Base-by-base conservation (phyloP, 768 basidiomycete genomes). In the Tylopilus intermedius region DNA sequence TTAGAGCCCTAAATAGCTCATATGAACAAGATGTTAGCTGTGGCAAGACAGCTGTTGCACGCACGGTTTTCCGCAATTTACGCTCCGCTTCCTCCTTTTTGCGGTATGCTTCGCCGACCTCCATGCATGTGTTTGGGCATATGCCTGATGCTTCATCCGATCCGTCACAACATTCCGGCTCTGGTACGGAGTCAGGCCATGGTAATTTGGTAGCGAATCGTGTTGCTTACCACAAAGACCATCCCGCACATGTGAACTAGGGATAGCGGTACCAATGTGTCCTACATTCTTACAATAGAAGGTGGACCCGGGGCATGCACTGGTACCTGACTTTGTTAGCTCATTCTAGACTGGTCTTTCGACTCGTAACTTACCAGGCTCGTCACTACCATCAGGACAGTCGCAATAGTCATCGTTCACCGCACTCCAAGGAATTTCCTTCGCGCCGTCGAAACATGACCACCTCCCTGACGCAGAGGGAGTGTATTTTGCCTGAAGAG, bases 321-420 rank as follows among this genome's bases (percentile, higher is more conserved):
- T 81, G 22, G 93, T 94, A 46, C 91, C 90, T 93, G 46, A 35
- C 42, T 29, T 51, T 21, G 29, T 60, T 30, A 53, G 55, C 27
- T 45, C 44, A 22, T 49, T 33, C 38, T 53, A 15, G 56, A 49
- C 57, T 27, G 14, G 2, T 49, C 43, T 52, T 40, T 59, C 21
- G 10, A 38, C 46, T 38, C 37, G 44, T 53, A 38, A 30, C 59
- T 50, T 45, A 86, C 94, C 94, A 67, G 94, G 94, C 67, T 97
- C 94, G 58, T 97, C 94, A 58, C 88, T 93, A n/a, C 93, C 93
- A 63, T 96, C 94, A 29, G 77, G 76, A 65, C 94, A 97, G 72
- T 97, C 94, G 64, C 94, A 97, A 62, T 84, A 92, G 69, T 97
- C 93, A 64, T 97, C 91, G 67, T 97, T 96, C 24, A 96, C 84